phyloP scores from a whole-genome alignment of 2,329 filamentous ascomycete species.

The Rhexocercosporidium sp. region DNA sequence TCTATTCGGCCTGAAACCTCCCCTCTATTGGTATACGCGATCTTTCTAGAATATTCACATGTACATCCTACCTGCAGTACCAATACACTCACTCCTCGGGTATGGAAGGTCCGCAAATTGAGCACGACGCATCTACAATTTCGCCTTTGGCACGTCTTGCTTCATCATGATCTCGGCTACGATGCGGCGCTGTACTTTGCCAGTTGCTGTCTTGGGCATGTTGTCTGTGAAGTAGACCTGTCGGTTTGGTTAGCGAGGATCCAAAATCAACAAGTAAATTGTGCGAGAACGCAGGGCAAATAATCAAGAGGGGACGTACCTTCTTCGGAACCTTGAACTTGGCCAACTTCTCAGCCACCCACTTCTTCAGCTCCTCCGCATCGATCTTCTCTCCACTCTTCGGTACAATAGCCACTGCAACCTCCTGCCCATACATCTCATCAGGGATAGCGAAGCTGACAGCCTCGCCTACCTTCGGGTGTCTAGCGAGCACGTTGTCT shows the following conservation, averaged over 20 bases:
- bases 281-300: not conserved
- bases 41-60: not conserved
- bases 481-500: conserved; percentile 79
- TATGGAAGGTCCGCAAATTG: not conserved
- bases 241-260: not conserved
- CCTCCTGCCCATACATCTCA: conserved; percentile 82
- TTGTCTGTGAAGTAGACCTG: conserved; percentile 80
- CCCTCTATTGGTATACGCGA: not conserved
- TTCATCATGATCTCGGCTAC: conserved; percentile 87
- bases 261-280: too few species aligned
- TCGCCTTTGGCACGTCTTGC: conserved; percentile 62
- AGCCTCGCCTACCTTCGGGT: conserved; percentile 75
- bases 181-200: conserved; percentile 84
- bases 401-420: conserved; percentile 76
- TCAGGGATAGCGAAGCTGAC: conserved; percentile 85
- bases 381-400: conserved; percentile 65
- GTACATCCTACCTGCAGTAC: not conserved
- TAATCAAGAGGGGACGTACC: conserved; percentile 50
- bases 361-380: conserved; percentile 67
- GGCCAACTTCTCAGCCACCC: conserved; percentile 71
- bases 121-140: conserved; percentile 50
- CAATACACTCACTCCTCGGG: not conserved
- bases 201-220: conserved; percentile 92
- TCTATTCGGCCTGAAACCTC: not conserved
- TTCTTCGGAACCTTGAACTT: conserved; percentile 89